phyloP scores from a whole-genome alignment of 2,329 filamentous ascomycete genomes.

The Dryadomyces sulphureus region DNA sequence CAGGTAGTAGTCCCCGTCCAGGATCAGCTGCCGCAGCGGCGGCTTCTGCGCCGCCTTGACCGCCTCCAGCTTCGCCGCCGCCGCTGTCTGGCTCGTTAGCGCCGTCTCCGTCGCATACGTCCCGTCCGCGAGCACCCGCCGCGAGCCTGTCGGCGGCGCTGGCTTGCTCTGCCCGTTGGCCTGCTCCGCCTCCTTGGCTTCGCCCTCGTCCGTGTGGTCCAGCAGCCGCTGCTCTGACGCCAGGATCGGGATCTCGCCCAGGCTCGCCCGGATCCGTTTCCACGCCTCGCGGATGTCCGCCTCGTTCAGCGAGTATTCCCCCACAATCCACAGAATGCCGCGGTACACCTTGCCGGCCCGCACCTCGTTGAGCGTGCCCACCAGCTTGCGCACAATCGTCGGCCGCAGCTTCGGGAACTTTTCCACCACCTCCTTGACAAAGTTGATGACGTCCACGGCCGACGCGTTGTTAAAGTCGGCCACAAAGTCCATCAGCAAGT shows the following conservation, averaged over 20 bases:
- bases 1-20: conserved; percentile 95
- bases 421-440: conserved; percentile 97
- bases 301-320: conserved; percentile 89
- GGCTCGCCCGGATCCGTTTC: conserved; percentile 85
- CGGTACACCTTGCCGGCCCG: conserved; percentile 94
- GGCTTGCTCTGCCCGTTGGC: conserved; percentile 61
- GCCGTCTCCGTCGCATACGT: conserved; percentile 97
- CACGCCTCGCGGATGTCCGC: conserved; percentile 91
- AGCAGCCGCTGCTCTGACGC: conserved; percentile 85
- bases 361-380: conserved; percentile 83
- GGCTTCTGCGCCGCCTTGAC: conserved; percentile 97
- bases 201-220: conserved; percentile 65
- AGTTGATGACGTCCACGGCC: conserved; percentile 93
- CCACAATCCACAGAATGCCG: conserved; percentile 92
- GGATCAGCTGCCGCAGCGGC: conserved; percentile 81
- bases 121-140: conserved; percentile 87
- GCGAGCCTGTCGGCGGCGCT: conserved; percentile 64
- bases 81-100: conserved; percentile 75
- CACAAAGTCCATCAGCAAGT: conserved; percentile 97
- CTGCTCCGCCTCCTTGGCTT: conserved; percentile 49
- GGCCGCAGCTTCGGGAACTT: conserved; percentile 85
- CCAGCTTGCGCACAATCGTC: conserved; percentile 76
- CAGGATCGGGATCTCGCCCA: conserved; percentile 94
- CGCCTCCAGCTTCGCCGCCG: conserved; percentile 81
- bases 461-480: conserved; percentile 96